Conservation (phyloP, 1,284 basidiomycete species). For the Cutaneotrichosporon sp. region DNA sequence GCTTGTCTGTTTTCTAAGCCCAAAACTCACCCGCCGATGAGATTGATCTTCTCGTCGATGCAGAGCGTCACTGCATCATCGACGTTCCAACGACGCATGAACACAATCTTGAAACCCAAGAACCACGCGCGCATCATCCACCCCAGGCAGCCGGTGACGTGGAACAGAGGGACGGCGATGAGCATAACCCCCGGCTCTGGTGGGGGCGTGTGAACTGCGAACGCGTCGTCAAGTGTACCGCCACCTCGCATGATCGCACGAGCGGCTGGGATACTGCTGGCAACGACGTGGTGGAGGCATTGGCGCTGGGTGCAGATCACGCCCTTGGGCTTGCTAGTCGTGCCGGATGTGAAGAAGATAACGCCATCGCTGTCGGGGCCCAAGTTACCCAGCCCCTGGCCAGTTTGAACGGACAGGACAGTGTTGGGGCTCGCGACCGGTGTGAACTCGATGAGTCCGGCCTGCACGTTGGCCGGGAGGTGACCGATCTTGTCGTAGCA, state of each 20-base stretch:
- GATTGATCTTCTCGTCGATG: slow-evolving; percentile 33
- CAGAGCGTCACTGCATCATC: slow-evolving; percentile 38
- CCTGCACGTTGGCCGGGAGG: neutral
- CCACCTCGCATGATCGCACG: slow-evolving; percentile 32
- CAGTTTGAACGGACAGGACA: neutral
- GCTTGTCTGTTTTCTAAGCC: no score
- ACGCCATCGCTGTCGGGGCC: slow-evolving; percentile 46
- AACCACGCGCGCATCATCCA: slow-evolving; percentile 45
- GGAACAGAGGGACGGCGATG: slow-evolving; percentile 49
- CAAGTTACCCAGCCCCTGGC: slow-evolving; percentile 23
- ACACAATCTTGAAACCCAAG: slow-evolving; percentile 42
- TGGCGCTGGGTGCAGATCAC: slow-evolving; percentile 46
- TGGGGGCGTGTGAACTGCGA: slow-evolving; percentile 23
- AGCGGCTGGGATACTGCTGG: slow-evolving; percentile 19
- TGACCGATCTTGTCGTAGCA: slow-evolving; percentile 12
- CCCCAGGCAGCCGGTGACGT: slow-evolving; percentile 47
- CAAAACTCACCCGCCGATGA: slow-evolving; percentile 45
- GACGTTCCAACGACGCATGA: slow-evolving; percentile 41
- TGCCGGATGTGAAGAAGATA: slow-evolving; percentile 46
- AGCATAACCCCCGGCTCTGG: slow-evolving; percentile 34
- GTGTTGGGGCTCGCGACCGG: neutral
- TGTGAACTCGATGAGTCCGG: neutral
- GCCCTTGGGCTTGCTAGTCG: slow-evolving; percentile 45
- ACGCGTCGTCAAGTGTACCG: slow-evolving; percentile 13
- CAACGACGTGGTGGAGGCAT: slow-evolving; percentile 40